Evolutionary conservation across 805 yeast species (phyloP), one percentile per base, ranked within the genome.

Genomic region (Candida ponderosae): DNA sequence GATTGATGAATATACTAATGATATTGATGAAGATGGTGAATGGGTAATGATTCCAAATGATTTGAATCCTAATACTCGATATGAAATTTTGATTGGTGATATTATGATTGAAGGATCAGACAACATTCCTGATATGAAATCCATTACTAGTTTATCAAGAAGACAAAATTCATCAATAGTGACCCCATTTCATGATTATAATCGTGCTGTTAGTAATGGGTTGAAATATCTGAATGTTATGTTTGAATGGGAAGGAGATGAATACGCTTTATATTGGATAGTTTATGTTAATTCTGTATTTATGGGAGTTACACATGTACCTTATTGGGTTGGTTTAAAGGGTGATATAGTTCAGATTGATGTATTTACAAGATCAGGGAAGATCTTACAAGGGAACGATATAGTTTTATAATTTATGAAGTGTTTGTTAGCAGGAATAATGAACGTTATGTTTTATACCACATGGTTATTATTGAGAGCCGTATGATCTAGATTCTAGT

Each of bases 271-370:
- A 4, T 53, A 57, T 37, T 62, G 63, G 54, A 17, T 59, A 11
- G 41, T 63, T 2, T 63, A 45, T 39, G 42, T 56, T 6, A 50
- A 62, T 42, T 56, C 45, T 8, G 37, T 31, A 18, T 60, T 64
- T 37, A 45, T 37, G 2, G 62, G 65, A 9, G 44, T 45, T 9
- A 17, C 41, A 2, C 37, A 29, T 5, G 31, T 37, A 1, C 31
- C 51, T 1, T 21, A 32, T 15, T 45, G 42, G 39, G 21, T 45
- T 9, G 34, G 32, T 6, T 9, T 32, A 2, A 38, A 41, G n/a
- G 34, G 38, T 14, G 52, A 52, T 23, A 40, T 40, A 19, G 5
- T 53, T 4, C 30, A 53, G 14, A 37, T 53, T 20, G 56, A 50
- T 29, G 28, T 42, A n/a, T 17, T 53, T 9, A 40, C 52, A 14